These are phyloP conservation scores for Trypanosoma conorhini DNA, from an alignment of 208 protist genomes.

Conservation along the genomic window DNA sequence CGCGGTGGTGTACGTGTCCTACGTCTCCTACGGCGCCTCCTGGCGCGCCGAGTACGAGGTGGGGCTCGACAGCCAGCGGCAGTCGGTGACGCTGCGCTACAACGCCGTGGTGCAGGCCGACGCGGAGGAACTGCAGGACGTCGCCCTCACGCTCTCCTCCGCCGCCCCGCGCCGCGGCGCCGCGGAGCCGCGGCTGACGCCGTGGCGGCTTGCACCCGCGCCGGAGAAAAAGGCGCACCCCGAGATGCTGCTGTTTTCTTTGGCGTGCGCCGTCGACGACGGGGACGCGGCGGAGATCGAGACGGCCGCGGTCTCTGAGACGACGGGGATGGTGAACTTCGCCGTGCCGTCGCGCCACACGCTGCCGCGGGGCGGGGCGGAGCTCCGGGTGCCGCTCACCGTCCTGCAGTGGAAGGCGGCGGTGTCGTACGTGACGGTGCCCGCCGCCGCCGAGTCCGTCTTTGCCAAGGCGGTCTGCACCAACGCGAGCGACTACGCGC, in stretches of 20 bases:
- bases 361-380: slow-evolving; percentile 3
- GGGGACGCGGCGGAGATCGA: not conserved
- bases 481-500: slow-evolving; percentile 29
- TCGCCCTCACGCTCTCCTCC: slow-evolving; percentile 30
- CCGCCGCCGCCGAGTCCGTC: slow-evolving; percentile 11
- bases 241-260: not conserved
- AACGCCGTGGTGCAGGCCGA: slow-evolving; percentile 24
- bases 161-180: slow-evolving; percentile 7
- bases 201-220: slow-evolving; percentile 25
- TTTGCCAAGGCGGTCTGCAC: slow-evolving; percentile 26
- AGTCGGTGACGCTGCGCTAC: slow-evolving; percentile 23
- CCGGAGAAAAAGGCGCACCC: not conserved
- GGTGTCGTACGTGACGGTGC: slow-evolving; percentile 26
- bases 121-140: slow-evolving; percentile 27
- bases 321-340: slow-evolving; percentile 28
- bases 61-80: slow-evolving; percentile 13
- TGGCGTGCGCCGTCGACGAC: not conserved
- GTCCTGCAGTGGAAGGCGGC: slow-evolving; percentile 23
- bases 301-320: slow-evolving; percentile 7
- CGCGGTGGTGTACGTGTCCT: slow-evolving; percentile 24
- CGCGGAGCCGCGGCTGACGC: slow-evolving; percentile 20
- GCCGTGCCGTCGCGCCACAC: slow-evolving; percentile 17
- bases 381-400: slow-evolving; percentile 26
- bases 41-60: slow-evolving; percentile 36
- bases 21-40: slow-evolving; percentile 15